Evolutionary conservation across 495 filamentous ascomycete species (phyloP).

Genomic region (Tuber microsphaerosporum): DNA sequence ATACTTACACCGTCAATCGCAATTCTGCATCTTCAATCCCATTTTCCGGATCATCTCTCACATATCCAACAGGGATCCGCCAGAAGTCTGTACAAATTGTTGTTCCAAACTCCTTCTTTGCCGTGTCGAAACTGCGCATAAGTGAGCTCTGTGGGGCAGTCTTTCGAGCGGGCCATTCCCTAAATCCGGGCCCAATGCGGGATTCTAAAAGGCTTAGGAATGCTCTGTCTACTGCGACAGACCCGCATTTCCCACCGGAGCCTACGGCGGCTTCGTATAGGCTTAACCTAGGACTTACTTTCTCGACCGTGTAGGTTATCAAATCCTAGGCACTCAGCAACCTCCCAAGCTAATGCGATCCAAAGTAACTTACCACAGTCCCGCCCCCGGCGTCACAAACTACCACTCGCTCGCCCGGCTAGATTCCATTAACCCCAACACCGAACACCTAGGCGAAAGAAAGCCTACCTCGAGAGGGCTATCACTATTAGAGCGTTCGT

Average conservation of each 20-base stretch:
- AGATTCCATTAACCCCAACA: neutral
- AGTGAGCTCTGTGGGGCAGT: conserved; percentile 39
- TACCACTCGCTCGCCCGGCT: conserved; percentile 33
- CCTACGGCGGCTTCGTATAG: conserved; percentile 37
- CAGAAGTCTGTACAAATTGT: too few relatives aligned
- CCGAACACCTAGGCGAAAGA: neutral
- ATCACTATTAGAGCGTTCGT: neutral
- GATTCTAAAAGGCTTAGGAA: conserved; percentile 37
- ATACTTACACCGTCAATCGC: conserved; percentile 10
- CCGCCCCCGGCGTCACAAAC: conserved; percentile 42
- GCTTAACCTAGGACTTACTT: conserved; percentile 20
- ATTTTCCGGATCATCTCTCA: neutral
- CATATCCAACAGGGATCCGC: too few relatives aligned
- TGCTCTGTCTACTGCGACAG: conserved; percentile 33
- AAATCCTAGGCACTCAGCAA: conserved; percentile 26
- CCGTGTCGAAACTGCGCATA: conserved; percentile 37
- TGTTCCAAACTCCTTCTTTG: conserved; percentile 14
- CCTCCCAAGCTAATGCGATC: neutral
- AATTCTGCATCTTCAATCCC: conserved; percentile 22
- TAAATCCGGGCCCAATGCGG: conserved; percentile 35
- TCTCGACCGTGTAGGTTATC: conserved; percentile 33
- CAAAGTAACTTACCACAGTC: conserved; percentile 35
- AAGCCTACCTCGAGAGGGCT: conserved; percentile 7
- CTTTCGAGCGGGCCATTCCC: conserved; percentile 20
- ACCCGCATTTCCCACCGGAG: conserved; percentile 40